Evolutionary conservation across 805 yeast species (phyloP).

Genomic region (Candida montana): DNA sequence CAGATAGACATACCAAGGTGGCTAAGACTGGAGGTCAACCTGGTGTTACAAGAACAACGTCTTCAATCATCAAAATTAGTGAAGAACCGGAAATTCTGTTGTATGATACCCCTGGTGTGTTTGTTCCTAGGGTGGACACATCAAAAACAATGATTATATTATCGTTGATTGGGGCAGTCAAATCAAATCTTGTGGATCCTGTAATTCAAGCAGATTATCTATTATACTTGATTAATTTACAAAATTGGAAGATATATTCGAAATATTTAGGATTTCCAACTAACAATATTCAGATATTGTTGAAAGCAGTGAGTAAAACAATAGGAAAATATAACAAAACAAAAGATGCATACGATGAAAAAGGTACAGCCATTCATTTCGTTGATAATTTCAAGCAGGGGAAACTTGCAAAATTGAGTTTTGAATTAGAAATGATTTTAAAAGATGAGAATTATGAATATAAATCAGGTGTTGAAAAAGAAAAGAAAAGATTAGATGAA

Average conservation of each 20-base stretch:
- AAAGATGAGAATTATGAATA: conserved; percentile 14
- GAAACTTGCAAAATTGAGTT: conserved; percentile 25
- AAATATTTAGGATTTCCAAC: conserved; percentile 58
- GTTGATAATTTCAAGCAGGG: conserved; percentile 59
- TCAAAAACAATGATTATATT: conserved; percentile 69
- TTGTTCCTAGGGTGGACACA: conserved; percentile 66
- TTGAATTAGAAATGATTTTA: conserved; percentile 19
- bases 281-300: conserved; percentile 57
- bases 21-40: conserved; percentile 85
- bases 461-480: conserved; percentile 8
- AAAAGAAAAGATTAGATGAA: conserved; percentile 15
- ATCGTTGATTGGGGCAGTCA: conserved; percentile 71
- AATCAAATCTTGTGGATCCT: conserved; percentile 68
- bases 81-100: conserved; percentile 59
- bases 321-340: conserved; percentile 25
- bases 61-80: conserved; percentile 65
- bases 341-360: conserved; percentile 41
- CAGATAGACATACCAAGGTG: conserved; percentile 49
- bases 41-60: conserved; percentile 80
- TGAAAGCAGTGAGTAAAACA: conserved; percentile 43
- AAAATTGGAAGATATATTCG: conserved; percentile 28
- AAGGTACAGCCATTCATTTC: conserved; percentile 61
- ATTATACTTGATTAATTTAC: conserved; percentile 65
- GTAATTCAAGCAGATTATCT: conserved; percentile 82
- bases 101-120: conserved; percentile 92